Evolutionary conservation across 192 early-diverging fungal genomes (phyloP).

Genomic region (Lobosporangium transversale): DNA sequence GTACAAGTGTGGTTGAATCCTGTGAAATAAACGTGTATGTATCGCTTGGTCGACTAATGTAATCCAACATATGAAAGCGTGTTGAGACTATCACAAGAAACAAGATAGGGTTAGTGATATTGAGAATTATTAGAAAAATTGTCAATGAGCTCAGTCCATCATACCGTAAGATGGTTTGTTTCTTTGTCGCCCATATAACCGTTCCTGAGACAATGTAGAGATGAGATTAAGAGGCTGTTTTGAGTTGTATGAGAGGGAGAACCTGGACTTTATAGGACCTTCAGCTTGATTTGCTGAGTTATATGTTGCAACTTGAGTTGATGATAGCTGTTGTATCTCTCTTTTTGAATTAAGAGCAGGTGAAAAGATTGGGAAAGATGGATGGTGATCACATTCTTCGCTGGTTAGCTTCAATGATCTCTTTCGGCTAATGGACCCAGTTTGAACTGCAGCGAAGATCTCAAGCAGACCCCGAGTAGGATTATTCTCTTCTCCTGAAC

Average conservation of each 20-base stretch:
- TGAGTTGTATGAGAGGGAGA: conserved; percentile 18
- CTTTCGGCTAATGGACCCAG: conserved; percentile 25
- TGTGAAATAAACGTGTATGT: conserved; percentile 38
- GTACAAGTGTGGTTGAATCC: conserved; percentile 34
- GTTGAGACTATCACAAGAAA: conserved; percentile 12
- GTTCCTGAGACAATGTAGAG: conserved; percentile 12
- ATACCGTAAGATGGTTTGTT: conserved; percentile 36
- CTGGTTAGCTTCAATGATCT: conserved; percentile 30
- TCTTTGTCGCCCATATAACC: conserved; percentile 14
- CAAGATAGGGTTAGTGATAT: neutral
- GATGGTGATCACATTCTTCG: conserved; percentile 12
- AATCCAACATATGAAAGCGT: conserved; percentile 32
- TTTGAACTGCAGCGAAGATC: conserved; percentile 44
- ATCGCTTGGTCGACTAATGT: conserved; percentile 32
- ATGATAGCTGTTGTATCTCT: neutral
- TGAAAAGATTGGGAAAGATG: neutral
- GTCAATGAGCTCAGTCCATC: neutral
- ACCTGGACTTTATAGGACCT: conserved; percentile 7
- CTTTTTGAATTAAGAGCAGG: neutral
- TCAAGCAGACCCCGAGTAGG: conserved; percentile 33
- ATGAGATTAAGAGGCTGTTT: conserved; percentile 8
- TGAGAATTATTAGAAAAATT: neutral
- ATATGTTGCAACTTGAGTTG: neutral
- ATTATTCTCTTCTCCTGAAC: conserved; percentile 36
- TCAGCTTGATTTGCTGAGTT: neutral